Evolutionary conservation across 345 rosid genomes (phyloP), one percentile per base, ranked within the genome.

Genomic region (Viola odorata): DNA sequence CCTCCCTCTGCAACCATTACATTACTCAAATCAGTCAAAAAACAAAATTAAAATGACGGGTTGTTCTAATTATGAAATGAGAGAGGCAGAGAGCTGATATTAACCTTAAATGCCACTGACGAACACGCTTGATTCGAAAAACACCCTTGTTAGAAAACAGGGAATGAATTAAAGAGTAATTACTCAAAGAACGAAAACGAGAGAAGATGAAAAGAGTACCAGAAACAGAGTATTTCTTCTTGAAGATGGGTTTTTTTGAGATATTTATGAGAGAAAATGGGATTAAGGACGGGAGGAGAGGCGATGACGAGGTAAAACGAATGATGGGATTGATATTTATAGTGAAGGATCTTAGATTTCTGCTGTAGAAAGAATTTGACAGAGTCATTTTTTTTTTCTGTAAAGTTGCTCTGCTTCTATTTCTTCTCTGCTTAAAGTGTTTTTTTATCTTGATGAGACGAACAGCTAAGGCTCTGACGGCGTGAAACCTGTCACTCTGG

Each of bases 261-360:
- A 60, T 4, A 44, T 14, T 45, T 39, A 17, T 6, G 5, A 47
- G 11, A 9, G 11, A 9, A 12, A 5, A 47, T 4, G 11, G 5
- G 50, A 4, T n/a, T 6, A 12, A n/a, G 5, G 50, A 4, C 5
- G 13, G 11, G 53, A 3, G 70, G 63, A 61, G 60, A 55, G 36
- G 62, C 0, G 39, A 55, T 51, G 74, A 58, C 57, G 86, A 67
- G 53, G 72, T 15, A 57, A 64, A 70, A 42, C 16, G 56, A 12
- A 69, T 12, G 44, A 58, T 50, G 39, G 65, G 61, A 16, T 6
- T 15, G 71, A 69, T 80, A 82, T 85, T 85, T 85, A 87, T 91
- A 91, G 49, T 15, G 11, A 37, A 45, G 39, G 50, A 73, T 58
- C 57, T 58, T 11, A 63, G 45, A 55, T 8, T 38, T 8, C 8